phyloP scores from a whole-genome alignment of 2,329 filamentous ascomycete genomes.

The Phoma herbarum region DNA sequence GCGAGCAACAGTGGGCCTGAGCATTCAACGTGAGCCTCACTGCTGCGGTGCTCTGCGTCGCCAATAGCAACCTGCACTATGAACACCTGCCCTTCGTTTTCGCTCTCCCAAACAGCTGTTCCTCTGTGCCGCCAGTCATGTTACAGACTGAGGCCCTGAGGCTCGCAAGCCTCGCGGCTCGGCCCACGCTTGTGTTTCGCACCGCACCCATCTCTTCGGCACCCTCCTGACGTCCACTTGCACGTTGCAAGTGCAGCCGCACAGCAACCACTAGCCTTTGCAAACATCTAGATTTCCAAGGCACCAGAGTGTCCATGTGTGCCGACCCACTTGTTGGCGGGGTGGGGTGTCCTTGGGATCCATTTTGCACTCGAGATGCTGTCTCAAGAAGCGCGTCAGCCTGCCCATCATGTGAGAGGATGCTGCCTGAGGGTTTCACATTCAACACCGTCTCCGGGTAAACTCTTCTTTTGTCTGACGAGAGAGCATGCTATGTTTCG shows the following conservation, averaged over 20 bases:
- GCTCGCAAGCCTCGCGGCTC: conserved; percentile 12
- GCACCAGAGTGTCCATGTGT: conserved; percentile 3
- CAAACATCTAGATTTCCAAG: background rate
- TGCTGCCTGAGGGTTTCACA: conserved; percentile 19
- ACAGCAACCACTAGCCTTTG: background rate
- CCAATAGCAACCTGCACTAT: background rate
- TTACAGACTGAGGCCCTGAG: conserved; percentile 3
- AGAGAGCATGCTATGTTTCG: conserved; percentile 14
- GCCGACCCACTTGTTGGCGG: background rate
- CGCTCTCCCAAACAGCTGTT: conserved; percentile 7
- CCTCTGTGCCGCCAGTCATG: background rate
- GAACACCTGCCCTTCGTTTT: background rate
- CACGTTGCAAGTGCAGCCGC: background rate
- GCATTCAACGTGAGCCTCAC: background rate
- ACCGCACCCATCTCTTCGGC: background rate
- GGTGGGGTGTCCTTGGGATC: background rate
- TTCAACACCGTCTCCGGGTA: background rate
- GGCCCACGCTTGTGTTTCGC: conserved; percentile 18
- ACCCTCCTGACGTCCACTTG: background rate
- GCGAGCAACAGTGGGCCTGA: conserved; percentile 1
- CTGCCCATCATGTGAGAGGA: conserved; percentile 26
- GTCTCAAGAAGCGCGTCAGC: conserved; percentile 28
- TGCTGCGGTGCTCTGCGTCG: background rate
- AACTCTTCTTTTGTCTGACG: background rate
- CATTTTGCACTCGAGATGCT: background rate